Conservation (phyloP, 2,329 filamentous ascomycete genomes). For the Aspergillus sp. region DNA sequence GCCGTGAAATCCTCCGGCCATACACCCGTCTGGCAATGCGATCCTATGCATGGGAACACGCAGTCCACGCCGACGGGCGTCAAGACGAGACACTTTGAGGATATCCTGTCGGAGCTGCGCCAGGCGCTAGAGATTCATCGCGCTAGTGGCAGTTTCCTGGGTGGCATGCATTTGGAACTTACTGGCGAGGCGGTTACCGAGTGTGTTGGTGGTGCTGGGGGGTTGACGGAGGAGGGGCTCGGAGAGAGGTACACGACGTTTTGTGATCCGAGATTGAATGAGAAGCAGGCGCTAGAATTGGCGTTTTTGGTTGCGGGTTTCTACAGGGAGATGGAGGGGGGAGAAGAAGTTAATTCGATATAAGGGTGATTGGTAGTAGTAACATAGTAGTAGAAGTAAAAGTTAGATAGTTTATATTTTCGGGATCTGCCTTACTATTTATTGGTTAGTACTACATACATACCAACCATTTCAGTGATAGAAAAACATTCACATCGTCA, state of each 20-base stretch:
- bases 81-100: constrained; percentile 88
- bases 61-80: constrained; percentile 69
- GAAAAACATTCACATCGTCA: no score
- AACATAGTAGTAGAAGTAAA: neutral
- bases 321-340: constrained; percentile 54
- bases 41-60: constrained; percentile 93
- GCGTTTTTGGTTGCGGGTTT: constrained; percentile 91
- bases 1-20: constrained; percentile 79
- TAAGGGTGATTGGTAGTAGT: neutral
- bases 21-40: constrained; percentile 91
- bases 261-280: constrained; percentile 92
- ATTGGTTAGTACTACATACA: neutral
- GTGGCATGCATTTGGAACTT: constrained; percentile 90
- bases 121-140: constrained; percentile 83
- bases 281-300: constrained; percentile 95
- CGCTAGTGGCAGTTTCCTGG: constrained; percentile 78
- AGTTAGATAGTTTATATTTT: neutral
- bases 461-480: neutral
- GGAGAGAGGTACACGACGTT: constrained; percentile 91
- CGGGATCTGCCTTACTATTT: no score
- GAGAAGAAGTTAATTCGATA: constrained; percentile 17
- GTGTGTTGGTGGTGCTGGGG: constrained; percentile 87
- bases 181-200: constrained; percentile 97
- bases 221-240: constrained; percentile 82
- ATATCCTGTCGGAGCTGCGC: constrained; percentile 84